Conservation (phyloP, 805 yeast species). For the Wickerhamiella galacta region DNA sequence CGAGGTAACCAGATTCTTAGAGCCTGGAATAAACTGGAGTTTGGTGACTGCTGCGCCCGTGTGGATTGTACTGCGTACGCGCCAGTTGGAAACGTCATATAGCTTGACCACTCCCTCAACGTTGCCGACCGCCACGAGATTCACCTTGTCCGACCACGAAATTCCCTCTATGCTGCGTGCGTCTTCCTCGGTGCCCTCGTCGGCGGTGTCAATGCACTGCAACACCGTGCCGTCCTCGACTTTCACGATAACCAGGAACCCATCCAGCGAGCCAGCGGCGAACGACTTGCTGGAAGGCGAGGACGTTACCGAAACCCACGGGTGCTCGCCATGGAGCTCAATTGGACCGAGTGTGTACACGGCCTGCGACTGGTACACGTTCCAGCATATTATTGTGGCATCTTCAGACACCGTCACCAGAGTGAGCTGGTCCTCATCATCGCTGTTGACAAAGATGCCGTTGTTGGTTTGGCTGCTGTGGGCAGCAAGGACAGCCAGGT, state of each 20-base stretch:
- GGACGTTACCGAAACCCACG: constrained; percentile 66
- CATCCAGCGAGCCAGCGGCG: constrained; percentile 81
- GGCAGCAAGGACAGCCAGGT: constrained; percentile 26
- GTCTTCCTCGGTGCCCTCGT: constrained; percentile 27
- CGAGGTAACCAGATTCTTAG: constrained; percentile 39
- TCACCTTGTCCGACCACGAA: constrained; percentile 52
- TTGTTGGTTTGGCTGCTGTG: constrained; percentile 69
- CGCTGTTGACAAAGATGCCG: constrained; percentile 54
- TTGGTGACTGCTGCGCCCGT: constrained; percentile 76
- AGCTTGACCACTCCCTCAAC: constrained; percentile 77
- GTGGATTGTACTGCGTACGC: constrained; percentile 52
- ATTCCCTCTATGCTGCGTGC: constrained; percentile 67
- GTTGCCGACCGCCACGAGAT: constrained; percentile 69
- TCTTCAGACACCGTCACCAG: constrained; percentile 72
- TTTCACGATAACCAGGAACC: constrained; percentile 65
- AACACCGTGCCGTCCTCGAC: constrained; percentile 56
- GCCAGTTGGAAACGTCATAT: constrained; percentile 76
- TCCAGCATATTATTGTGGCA: constrained; percentile 77
- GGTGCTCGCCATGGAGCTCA: constrained; percentile 63
- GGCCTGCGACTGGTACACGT: constrained; percentile 59
- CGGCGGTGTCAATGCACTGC: constrained; percentile 41
- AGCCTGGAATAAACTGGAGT: constrained; percentile 40
- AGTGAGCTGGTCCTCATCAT: constrained; percentile 41
- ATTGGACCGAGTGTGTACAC: constrained; percentile 29
- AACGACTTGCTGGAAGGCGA: constrained; percentile 35